Evolutionary conservation across 352 stramenopile species (phyloP), one percentile per base, ranked within the genome.

Genomic region (Globisporangium iwayamae): DNA sequence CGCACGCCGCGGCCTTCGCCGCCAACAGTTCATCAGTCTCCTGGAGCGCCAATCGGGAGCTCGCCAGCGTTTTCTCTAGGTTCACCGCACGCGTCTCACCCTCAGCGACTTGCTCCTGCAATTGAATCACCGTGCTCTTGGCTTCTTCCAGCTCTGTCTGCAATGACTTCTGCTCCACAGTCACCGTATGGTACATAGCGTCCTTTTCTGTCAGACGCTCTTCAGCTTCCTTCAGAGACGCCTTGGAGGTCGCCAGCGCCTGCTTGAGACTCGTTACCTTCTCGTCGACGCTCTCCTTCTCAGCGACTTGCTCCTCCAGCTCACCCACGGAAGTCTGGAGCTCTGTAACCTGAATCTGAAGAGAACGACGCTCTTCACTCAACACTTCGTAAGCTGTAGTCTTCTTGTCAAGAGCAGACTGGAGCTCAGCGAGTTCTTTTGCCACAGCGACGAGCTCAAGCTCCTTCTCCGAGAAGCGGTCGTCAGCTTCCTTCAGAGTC

Each of bases 271-370:
- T 56, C 62, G 25, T 32, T 18, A 55, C 52, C 28, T 30, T 51
- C 43, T 10, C 20, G 14, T 41, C 62, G 18, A 53, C 55, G 18
- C 55, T 63, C 45, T 64, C 62, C 10, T 65, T 59, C 56, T 65
- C 53, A 0, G 53, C 53, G 2, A 57, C 54, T 18, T 66, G 50
- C 16, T 54, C 57, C 28, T 76, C 63, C n/a, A 70, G 45, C 43
- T 60, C 56, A 8, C 47, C 18, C 8, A 65, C 54, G 0, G 38
- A n/a, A 1, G 5, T 30, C 32, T 47, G 14, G 4, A 28, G 36
- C 14, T 34, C 34, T 4, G 43, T 41, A 2, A 63, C 43, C 36
- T 52, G 20, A 4, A 20, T 25, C 34, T 63, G 38, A 18, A 68
- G 55, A 11, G 36, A 41, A 13, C 36, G 1, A 25, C 32, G 53